phyloP scores from a whole-genome alignment of 352 stramenopile genomes.

The Phytophthora melonis region DNA sequence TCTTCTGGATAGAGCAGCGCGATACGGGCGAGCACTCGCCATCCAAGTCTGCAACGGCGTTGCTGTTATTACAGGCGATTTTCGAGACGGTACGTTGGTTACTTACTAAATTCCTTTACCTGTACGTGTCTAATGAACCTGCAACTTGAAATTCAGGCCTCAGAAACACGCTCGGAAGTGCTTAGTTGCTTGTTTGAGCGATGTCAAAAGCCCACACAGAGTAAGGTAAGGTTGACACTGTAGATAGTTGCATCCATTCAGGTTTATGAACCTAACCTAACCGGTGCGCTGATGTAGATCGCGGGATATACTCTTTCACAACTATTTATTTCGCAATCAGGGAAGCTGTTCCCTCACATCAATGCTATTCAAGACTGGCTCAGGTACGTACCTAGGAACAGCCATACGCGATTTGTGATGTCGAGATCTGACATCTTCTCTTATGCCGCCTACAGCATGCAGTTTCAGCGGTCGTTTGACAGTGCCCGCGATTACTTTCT shows the following conservation, averaged over 20 bases:
- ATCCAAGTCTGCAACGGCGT: conserved; percentile 30
- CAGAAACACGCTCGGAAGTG: conserved; percentile 63
- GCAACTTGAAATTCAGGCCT: conserved; percentile 37
- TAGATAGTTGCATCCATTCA: neutral
- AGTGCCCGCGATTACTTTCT: conserved; percentile 54
- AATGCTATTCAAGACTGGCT: conserved; percentile 79
- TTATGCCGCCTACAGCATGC: conserved; percentile 33
- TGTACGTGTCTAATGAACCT: conserved; percentile 2
- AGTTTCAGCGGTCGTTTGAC: conserved; percentile 60
- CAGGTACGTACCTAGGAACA: conserved; percentile 35
- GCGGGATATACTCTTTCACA: conserved; percentile 42
- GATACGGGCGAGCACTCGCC: conserved; percentile 1
- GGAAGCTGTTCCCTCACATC: conserved; percentile 50
- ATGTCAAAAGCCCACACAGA: conserved; percentile 35
- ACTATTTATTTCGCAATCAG: conserved; percentile 58
- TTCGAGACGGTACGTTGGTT: conserved; percentile 45
- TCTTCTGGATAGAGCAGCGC: conserved; percentile 64
- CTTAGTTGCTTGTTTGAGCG: conserved; percentile 50
- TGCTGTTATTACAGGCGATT: conserved; percentile 46
- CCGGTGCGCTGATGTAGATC: conserved; percentile 23
- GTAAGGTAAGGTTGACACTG: conserved; percentile 29
- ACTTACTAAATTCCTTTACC: neutral
- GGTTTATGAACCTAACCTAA: neutral
- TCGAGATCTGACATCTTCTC: conserved; percentile 5
- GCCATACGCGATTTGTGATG: neutral